Conservation (phyloP, 306 rosid genomes). For the Fragaria vesca region DNA sequence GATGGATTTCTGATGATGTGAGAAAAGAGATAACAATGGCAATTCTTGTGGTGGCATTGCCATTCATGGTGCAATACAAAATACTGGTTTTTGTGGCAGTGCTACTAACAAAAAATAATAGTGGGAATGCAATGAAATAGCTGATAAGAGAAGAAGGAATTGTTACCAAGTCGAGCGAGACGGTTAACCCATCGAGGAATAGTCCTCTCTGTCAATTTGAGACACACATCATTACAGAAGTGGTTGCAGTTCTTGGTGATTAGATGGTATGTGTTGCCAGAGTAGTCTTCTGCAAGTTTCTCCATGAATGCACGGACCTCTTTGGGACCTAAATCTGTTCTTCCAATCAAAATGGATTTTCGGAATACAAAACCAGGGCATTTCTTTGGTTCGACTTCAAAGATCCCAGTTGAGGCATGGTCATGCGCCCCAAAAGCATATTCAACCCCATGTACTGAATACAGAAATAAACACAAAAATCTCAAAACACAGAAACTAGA, state of each 20-base stretch:
- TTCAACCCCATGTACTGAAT: conserved; percentile 78
- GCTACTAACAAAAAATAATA: neutral
- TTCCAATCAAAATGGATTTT: conserved; percentile 73
- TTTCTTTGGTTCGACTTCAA: conserved; percentile 80
- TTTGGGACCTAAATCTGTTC: conserved; percentile 63
- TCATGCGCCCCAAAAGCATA: conserved; percentile 98
- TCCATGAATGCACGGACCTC: conserved; percentile 77
- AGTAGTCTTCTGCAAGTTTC: conserved; percentile 66
- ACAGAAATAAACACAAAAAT: neutral
- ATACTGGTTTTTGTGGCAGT: neutral
- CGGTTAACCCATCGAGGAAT: conserved; percentile 97
- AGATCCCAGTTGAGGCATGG: conserved; percentile 70
- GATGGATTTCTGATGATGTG: neutral
- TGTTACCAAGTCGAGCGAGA: conserved; percentile 89
- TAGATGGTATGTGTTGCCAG: conserved; percentile 83
- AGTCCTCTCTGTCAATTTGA: conserved; percentile 58
- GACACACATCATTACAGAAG: conserved; percentile 73
- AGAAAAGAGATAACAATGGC: neutral
- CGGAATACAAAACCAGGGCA: conserved; percentile 97
- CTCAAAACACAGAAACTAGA: neutral
- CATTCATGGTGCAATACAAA: neutral
- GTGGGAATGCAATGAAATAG: neutral
- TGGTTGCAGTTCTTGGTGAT: conserved; percentile 94
- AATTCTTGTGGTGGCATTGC: neutral
- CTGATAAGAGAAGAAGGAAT: neutral